Evolutionary conservation across 306 rosid species (phyloP).

Genomic region (Gastrolobium bilobum): DNA sequence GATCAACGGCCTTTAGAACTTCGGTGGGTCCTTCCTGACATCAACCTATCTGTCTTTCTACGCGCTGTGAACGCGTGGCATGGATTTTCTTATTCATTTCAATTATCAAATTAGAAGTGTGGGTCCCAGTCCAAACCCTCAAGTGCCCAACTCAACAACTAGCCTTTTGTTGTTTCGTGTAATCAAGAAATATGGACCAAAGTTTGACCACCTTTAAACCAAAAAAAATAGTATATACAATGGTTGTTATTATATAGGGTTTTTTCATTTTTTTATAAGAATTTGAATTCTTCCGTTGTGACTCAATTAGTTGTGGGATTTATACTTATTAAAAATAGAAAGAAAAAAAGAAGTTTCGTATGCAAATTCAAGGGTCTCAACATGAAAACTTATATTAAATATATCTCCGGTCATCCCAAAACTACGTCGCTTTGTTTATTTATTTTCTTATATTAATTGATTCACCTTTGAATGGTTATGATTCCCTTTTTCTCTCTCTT

Average conservation of each 20-base stretch:
- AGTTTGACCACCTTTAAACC: slow-evolving; percentile 28
- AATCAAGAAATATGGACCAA: slow-evolving; percentile 21
- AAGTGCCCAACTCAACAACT: slow-evolving; percentile 37
- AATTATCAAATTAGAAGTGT: slow-evolving; percentile 16
- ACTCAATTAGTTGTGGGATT: no score
- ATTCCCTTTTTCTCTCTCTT: no score
- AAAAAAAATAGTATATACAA: not conserved
- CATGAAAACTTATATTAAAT: no score
- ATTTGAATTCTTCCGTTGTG: no score
- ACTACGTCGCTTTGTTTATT: no score
- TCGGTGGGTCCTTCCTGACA: slow-evolving; percentile 62
- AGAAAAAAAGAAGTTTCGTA: no score
- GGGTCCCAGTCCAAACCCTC: slow-evolving; percentile 23
- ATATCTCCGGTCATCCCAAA: no score
- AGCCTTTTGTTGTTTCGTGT: slow-evolving; percentile 36
- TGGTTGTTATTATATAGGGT: not conserved
- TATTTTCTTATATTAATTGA: no score
- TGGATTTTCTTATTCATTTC: slow-evolving; percentile 8
- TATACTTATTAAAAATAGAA: no score
- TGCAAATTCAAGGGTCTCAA: no score
- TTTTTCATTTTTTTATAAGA: no score
- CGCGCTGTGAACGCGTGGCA: slow-evolving; percentile 41
- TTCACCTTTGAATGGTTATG: no score
- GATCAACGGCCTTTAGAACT: slow-evolving; percentile 46
- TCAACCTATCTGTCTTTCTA: slow-evolving; percentile 46